Evolutionary conservation across 176 grass and related monocot species (phyloP).

Genomic region (Puya raimondii): DNA sequence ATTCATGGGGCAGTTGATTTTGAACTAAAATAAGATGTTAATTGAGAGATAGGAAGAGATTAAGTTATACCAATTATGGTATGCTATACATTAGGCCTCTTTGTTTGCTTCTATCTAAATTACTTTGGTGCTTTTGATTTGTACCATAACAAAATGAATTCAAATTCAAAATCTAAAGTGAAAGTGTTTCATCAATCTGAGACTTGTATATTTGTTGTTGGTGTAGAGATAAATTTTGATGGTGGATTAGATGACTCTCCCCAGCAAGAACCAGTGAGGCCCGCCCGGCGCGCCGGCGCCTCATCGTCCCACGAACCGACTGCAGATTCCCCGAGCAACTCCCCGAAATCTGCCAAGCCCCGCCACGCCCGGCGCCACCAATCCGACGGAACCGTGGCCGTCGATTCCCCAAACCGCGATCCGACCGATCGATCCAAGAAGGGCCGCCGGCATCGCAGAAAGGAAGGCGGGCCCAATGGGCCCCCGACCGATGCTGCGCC

Average conservation of each 20-base stretch:
- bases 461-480: constrained; percentile 29
- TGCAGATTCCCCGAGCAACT: constrained; percentile 16
- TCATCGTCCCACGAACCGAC: neutral
- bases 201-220: neutral
- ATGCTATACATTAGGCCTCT: too few relatives aligned
- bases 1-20: too few relatives aligned
- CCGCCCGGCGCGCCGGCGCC: constrained; percentile 10
- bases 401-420: constrained; percentile 27
- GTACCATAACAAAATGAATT: neutral
- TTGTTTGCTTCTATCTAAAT: too few relatives aligned
- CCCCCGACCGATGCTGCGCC: neutral
- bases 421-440: constrained; percentile 42
- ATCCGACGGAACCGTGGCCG: constrained; percentile 44
- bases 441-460: constrained; percentile 39
- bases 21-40: too few relatives aligned
- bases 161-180: neutral
- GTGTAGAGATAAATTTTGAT: constrained; percentile 46
- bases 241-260: constrained; percentile 46
- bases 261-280: constrained; percentile 11
- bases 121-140: too few relatives aligned
- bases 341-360: constrained; percentile 16
- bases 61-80: too few relatives aligned
- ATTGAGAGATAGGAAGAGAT: too few relatives aligned
- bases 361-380: constrained; percentile 57
- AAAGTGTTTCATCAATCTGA: neutral